phyloP scores from a whole-genome alignment of 1,284 basidiomycete genomes.

The Moniliophthora roreri region DNA sequence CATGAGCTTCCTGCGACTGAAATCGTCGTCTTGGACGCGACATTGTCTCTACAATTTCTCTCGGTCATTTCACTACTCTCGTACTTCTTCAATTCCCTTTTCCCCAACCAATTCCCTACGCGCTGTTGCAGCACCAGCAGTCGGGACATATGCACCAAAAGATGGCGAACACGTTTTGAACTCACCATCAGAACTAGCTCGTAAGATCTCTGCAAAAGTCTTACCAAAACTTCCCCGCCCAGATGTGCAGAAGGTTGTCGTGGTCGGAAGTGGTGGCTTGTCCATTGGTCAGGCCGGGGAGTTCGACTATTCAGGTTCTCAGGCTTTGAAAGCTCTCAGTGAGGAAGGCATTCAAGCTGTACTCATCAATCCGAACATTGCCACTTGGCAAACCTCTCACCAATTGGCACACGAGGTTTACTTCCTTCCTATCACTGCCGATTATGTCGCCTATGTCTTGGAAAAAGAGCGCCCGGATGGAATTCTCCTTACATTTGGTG shows the following conservation, averaged over 20 bases:
- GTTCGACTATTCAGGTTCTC: slow-evolving; percentile 99
- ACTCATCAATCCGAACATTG: slow-evolving; percentile 97
- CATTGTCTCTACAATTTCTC: slow-evolving; percentile 23
- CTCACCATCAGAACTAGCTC: slow-evolving; percentile 90
- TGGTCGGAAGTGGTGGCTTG: slow-evolving; percentile 95
- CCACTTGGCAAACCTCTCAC: slow-evolving; percentile 97
- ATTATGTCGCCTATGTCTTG: slow-evolving; percentile 98
- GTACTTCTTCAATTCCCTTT: slow-evolving; percentile 26
- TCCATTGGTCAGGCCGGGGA: slow-evolving; percentile 99
- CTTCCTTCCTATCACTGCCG: slow-evolving; percentile 95
- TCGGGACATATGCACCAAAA: slow-evolving; percentile 68
- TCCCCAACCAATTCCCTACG: slow-evolving; percentile 43
- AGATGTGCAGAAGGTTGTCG: slow-evolving; percentile 93
- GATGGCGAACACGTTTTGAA: slow-evolving; percentile 84
- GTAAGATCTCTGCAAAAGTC: slow-evolving; percentile 89
- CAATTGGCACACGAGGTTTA: slow-evolving; percentile 96
- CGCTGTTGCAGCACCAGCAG: slow-evolving; percentile 78
- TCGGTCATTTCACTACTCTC: slow-evolving; percentile 22
- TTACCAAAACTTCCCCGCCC: slow-evolving; percentile 84
- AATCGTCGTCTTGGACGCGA: slow-evolving; percentile 9
- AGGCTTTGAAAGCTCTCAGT: slow-evolving; percentile 96
- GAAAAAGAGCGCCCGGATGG: slow-evolving; percentile 99
- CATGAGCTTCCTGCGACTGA: slow-evolving; percentile 16
- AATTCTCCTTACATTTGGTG: slow-evolving; percentile 96
- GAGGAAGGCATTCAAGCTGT: slow-evolving; percentile 96